Evolutionary conservation across 2,329 filamentous ascomycete species (phyloP).

Genomic region (Didymella lethalis): DNA sequence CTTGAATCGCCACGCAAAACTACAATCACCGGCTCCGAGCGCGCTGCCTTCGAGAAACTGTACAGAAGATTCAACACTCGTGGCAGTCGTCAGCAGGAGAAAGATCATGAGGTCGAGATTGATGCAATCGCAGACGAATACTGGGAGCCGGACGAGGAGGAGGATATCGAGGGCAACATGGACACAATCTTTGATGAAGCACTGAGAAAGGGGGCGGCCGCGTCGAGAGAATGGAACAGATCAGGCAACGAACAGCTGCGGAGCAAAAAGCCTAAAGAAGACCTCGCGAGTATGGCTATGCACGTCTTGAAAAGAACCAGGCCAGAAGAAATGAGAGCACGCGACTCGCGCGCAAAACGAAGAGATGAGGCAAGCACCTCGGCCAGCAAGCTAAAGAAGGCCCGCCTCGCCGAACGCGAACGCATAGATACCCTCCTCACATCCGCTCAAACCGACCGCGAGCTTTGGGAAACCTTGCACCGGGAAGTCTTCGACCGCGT

Average conservation of each 20-base stretch:
- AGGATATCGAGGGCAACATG: constrained; percentile 21
- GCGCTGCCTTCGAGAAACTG: constrained; percentile 47
- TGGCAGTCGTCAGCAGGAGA: constrained; percentile 27
- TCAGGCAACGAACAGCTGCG: constrained; percentile 15
- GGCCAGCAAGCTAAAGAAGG: constrained; percentile 22
- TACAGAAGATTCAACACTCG: constrained; percentile 40
- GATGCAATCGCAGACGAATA: constrained; percentile 46
- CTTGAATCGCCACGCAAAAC: constrained; percentile 34
- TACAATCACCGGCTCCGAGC: constrained; percentile 49
- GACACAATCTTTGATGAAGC: constrained; percentile 46
- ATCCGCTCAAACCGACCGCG: constrained; percentile 65
- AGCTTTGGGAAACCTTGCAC: constrained; percentile 73
- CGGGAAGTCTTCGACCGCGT: constrained; percentile 71
- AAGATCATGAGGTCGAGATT: constrained; percentile 25
- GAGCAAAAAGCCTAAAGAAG: constrained; percentile 16
- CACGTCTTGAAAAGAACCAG: constrained; percentile 21
- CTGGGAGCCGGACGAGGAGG: constrained; percentile 42
- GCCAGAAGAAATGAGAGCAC: constrained; percentile 8
- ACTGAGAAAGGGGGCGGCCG: constrained; percentile 26
- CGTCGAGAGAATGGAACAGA: constrained; percentile 10
- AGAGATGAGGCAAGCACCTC: constrained; percentile 16
- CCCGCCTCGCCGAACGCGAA: constrained; percentile 53
- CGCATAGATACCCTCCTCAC: constrained; percentile 65
- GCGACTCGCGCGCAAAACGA: background rate
- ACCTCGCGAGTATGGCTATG: constrained; percentile 28